Percentiles rank a stretch among this genome's conserved stretches.
Evolutionary conservation across 2,329 filamentous ascomycete genomes (phyloP).

Genomic region (Colletotrichum australisinense): DNA sequence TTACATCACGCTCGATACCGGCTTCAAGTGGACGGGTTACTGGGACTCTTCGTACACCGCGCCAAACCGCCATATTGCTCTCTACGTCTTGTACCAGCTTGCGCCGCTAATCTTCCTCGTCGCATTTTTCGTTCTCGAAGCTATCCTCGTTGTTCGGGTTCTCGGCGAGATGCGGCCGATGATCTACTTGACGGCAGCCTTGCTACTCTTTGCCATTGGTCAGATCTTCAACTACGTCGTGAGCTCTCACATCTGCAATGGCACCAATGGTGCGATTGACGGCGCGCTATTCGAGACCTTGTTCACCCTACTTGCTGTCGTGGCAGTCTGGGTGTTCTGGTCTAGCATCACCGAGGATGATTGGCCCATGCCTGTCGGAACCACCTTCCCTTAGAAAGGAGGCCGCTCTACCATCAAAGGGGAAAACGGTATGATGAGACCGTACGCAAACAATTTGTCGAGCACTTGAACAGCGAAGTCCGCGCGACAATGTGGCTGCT

Average conservation of each 20-base stretch:
- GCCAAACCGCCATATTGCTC: constrained; percentile 79
- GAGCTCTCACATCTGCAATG: constrained; percentile 89
- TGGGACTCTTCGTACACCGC: constrained; percentile 72
- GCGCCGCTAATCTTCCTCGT: constrained; percentile 90
- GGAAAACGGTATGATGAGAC: background rate
- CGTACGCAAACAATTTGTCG: background rate
- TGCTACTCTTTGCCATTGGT: constrained; percentile 86
- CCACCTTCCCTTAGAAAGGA: constrained; percentile 48
- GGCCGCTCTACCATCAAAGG: background rate
- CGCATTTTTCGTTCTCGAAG: constrained; percentile 85
- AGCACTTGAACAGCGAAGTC: background rate
- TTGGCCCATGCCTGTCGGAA: constrained; percentile 76
- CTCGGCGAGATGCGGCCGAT: constrained; percentile 93
- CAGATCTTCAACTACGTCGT: constrained; percentile 97
- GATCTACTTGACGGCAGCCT: constrained; percentile 82
- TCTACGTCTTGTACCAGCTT: constrained; percentile 95
- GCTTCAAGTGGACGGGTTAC: constrained; percentile 83
- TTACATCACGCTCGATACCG: constrained; percentile 95
- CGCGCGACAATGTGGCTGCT: background rate
- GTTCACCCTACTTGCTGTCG: constrained; percentile 87
- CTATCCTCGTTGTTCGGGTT: constrained; percentile 84
- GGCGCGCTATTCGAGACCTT: constrained; percentile 92
- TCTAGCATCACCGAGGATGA: constrained; percentile 99
- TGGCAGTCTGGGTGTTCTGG: constrained; percentile 95
- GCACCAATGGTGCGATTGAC: constrained; percentile 87